These are phyloP conservation scores for Lipomyces japonicus DNA, from an alignment of 805 yeast species.

Conservation along the genomic window DNA sequence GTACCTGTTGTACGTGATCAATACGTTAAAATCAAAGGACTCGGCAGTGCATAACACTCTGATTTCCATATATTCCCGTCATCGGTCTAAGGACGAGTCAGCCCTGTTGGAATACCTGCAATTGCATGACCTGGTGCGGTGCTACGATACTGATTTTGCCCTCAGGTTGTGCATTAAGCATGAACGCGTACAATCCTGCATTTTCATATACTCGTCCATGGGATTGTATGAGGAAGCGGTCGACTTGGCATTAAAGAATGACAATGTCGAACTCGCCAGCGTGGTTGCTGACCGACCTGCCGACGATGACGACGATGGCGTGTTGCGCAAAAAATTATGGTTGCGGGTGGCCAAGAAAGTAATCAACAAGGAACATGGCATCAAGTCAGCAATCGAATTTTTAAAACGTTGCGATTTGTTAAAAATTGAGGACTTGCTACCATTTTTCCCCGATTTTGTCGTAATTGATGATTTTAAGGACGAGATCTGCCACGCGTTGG, in stretches of 20 bases:
- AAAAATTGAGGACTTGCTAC: conserved; percentile 75
- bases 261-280: conserved; percentile 56
- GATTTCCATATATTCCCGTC: conserved; percentile 60
- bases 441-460: conserved; percentile 77
- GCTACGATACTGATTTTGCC: conserved; percentile 69
- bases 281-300: conserved; percentile 54
- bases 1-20: conserved; percentile 56
- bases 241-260: conserved; percentile 60
- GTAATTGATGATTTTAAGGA: conserved; percentile 79
- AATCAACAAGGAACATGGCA: conserved; percentile 36
- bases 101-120: conserved; percentile 51
- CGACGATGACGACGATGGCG: conserved; percentile 47
- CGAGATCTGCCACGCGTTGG: conserved; percentile 76
- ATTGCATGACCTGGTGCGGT: conserved; percentile 33
- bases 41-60: conserved; percentile 63
- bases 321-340: conserved; percentile 69
- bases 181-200: conserved; percentile 60
- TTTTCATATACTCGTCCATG: conserved; percentile 65
- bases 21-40: conserved; percentile 44
- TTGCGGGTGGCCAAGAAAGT: conserved; percentile 56
- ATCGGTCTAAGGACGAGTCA: conserved; percentile 45
- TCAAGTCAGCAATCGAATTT: conserved; percentile 35
- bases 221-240: conserved; percentile 78
- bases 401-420: conserved; percentile 36
- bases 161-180: conserved; percentile 66